A percentile compares a stretch with the other conserved stretches of the same genome.
phyloP scores from a whole-genome alignment of 192 early-diverging fungal species.

The Backusella psychrophila region DNA sequence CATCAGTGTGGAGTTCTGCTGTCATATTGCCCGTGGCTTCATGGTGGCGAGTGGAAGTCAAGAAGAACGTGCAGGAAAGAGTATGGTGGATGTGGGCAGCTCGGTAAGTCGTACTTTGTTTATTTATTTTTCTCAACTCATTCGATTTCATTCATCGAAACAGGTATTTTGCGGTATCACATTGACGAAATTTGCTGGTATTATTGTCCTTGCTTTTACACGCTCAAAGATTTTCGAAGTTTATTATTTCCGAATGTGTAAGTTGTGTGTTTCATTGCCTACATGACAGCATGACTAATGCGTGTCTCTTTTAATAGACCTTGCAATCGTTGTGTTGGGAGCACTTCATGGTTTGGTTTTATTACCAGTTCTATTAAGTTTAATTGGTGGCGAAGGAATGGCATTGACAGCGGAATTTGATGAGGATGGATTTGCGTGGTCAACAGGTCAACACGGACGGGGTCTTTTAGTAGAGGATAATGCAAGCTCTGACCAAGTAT shows the following conservation, averaged over 20 bases:
- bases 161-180: constrained; percentile 65
- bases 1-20: constrained; percentile 68
- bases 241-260: constrained; percentile 69
- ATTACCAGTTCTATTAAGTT: constrained; percentile 55
- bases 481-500: constrained; percentile 26
- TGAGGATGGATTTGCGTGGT: constrained; percentile 40
- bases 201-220: constrained; percentile 64
- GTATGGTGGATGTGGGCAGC: constrained; percentile 58
- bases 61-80: constrained; percentile 43
- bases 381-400: constrained; percentile 44
- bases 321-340: constrained; percentile 57
- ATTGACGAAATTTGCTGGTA: constrained; percentile 64
- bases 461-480: constrained; percentile 23
- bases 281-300: not conserved
- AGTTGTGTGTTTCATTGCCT: not conserved
- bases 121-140: not conserved
- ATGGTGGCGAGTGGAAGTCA: constrained; percentile 46
- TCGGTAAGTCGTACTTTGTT: constrained; percentile 36
- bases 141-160: not conserved
- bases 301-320: constrained; percentile 26
- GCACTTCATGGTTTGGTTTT: constrained; percentile 58
- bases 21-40: constrained; percentile 59
- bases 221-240: constrained; percentile 67
- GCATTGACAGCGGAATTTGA: constrained; percentile 38
- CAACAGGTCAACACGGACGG: not conserved